These are phyloP conservation scores for Usnea hakonensis DNA, from an alignment of 495 filamentous ascomycete genomes.

Conservation along the genomic window DNA sequence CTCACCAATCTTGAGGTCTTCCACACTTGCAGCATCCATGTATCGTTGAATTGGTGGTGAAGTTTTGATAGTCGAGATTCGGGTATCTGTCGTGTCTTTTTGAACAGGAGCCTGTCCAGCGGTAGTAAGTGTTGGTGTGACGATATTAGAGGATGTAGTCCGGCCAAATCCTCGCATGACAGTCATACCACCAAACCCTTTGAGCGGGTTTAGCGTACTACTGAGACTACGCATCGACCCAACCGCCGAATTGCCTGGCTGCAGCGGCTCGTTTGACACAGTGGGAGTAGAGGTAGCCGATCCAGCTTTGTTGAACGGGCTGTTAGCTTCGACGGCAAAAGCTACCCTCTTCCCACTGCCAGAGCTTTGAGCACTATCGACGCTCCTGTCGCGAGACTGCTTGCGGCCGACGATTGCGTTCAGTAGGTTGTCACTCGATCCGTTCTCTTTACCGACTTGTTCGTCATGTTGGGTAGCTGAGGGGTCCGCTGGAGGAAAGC, in stretches of 20 bases:
- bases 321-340: conserved; percentile 34
- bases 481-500: conserved; percentile 34
- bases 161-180: conserved; percentile 72
- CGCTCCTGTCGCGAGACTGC: conserved; percentile 61
- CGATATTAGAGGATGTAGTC: conserved; percentile 27
- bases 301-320: conserved; percentile 5
- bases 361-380: conserved; percentile 63
- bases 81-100: neutral
- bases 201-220: conserved; percentile 77
- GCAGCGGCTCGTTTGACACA: conserved; percentile 4
- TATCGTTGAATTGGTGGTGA: conserved; percentile 47
- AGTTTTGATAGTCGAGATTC: conserved; percentile 2
- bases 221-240: conserved; percentile 80
- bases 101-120: conserved; percentile 3
- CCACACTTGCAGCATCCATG: conserved; percentile 66
- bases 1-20: conserved; percentile 74
- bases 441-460: conserved; percentile 25
- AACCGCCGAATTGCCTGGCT: conserved; percentile 50
- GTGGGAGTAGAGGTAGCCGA: conserved; percentile 7
- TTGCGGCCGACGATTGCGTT: conserved; percentile 56
- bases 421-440: conserved; percentile 51
- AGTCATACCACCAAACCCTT: conserved; percentile 58
- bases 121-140: conserved; percentile 17
- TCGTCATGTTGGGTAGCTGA: conserved; percentile 26
- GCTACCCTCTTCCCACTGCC: conserved; percentile 48